Conservation (phyloP, 139 green algal genomes). For the Coelastrella sp. region DNA sequence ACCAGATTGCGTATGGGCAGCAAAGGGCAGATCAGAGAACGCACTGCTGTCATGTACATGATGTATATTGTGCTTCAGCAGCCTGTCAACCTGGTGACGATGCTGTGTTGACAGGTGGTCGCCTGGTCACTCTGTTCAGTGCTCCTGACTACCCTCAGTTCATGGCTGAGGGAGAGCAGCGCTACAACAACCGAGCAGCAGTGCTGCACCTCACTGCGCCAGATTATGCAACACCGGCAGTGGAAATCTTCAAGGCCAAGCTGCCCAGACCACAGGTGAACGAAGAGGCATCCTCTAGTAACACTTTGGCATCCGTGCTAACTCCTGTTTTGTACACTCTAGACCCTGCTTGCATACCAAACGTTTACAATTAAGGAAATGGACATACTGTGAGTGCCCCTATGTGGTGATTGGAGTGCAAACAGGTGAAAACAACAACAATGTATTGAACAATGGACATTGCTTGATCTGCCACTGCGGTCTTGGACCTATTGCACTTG, state of each 20-base stretch:
- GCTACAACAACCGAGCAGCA: conserved; percentile 78
- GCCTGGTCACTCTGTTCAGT: conserved; percentile 89
- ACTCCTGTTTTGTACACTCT: neutral
- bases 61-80: neutral
- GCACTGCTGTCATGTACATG: no score
- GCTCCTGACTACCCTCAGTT: conserved; percentile 92
- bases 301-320: neutral
- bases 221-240: conserved; percentile 63
- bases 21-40: no score
- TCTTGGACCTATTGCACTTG: no score
- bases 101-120: conserved; percentile 60
- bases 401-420: no score
- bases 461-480: no score
- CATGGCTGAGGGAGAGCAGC: neutral
- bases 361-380: neutral
- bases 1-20: neutral
- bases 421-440: no score
- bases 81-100: neutral
- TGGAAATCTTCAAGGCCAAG: conserved; percentile 73
- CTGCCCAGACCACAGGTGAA: conserved; percentile 65
- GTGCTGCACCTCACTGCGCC: conserved; percentile 76
- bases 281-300: neutral
- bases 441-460: no score
- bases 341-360: neutral
- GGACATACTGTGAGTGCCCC: neutral